These are phyloP conservation scores for Boletales sp. DNA, from an alignment of 768 basidiomycete species.

Conservation along the genomic window DNA sequence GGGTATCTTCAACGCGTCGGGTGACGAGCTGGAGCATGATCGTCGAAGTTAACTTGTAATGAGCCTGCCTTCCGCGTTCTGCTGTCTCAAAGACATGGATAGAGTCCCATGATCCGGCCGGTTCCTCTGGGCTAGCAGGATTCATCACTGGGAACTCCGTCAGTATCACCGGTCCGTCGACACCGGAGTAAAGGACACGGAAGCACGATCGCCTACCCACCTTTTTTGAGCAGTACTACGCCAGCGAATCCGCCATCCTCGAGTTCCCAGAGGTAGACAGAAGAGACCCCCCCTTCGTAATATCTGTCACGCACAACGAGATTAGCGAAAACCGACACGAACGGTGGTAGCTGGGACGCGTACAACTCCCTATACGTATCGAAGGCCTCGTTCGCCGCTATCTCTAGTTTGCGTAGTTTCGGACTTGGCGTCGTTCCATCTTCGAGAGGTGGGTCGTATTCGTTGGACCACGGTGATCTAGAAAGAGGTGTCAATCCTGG, in stretches of 20 bases:
- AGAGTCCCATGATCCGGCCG: constrained; percentile 93
- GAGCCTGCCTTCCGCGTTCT: constrained; percentile 89
- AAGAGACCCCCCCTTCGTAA: constrained; percentile 96
- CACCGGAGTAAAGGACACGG: constrained; percentile 1
- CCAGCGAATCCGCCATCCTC: constrained; percentile 97
- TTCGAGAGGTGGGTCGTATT: constrained; percentile 86
- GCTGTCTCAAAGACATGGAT: constrained; percentile 95
- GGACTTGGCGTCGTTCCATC: constrained; percentile 85
- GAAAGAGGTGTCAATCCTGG: constrained; percentile 11
- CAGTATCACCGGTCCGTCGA: neutral
- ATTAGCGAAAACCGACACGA: neutral
- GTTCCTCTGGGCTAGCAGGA: constrained; percentile 51
- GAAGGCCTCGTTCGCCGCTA: constrained; percentile 93
- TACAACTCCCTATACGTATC: constrained; percentile 96
- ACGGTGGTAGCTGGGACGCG: constrained; percentile 18
- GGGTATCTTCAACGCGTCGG: constrained; percentile 33
- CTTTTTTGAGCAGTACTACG: constrained; percentile 93
- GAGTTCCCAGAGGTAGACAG: constrained; percentile 96
- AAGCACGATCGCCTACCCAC: constrained; percentile 39
- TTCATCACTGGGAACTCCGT: constrained; percentile 49
- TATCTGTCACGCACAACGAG: constrained; percentile 51
- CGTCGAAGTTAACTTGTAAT: constrained; percentile 96
- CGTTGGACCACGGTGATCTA: constrained; percentile 98
- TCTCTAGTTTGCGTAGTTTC: constrained; percentile 87
- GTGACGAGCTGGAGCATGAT: constrained; percentile 91